Evolutionary conservation across 2,329 filamentous ascomycete species (phyloP).

Genomic region (Colletotrichum sojae): DNA sequence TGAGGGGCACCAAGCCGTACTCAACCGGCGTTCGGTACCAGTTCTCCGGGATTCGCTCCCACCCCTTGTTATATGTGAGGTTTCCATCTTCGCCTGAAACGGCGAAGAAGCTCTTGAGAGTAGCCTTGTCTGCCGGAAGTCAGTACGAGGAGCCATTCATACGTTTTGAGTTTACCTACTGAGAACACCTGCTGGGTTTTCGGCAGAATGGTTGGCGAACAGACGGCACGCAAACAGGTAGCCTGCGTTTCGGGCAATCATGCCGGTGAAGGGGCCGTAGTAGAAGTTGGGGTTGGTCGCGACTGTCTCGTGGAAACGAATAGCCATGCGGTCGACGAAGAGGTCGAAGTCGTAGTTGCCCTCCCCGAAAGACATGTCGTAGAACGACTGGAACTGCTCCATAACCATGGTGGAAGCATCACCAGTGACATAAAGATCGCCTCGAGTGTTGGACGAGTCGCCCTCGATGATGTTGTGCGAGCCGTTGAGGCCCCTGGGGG

Average conservation of each 20-base stretch:
- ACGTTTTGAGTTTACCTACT: conserved; percentile 1
- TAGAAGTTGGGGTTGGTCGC: conserved; percentile 68
- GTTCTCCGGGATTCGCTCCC: conserved; percentile 66
- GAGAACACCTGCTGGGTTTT: conserved; percentile 51
- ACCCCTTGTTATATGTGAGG: conserved; percentile 60
- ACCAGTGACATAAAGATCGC: conserved; percentile 66
- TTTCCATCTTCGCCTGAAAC: conserved; percentile 57
- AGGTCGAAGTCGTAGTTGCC: conserved; percentile 53
- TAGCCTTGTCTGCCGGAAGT: conserved; percentile 47
- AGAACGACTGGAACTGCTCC: conserved; percentile 60
- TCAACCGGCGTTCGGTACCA: conserved; percentile 62
- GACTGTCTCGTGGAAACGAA: conserved; percentile 63
- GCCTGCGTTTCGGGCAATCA: conserved; percentile 63
- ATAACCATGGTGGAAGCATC: conserved; percentile 67
- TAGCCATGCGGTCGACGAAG: conserved; percentile 58
- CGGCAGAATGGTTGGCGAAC: conserved; percentile 59
- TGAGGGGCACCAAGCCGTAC: conserved; percentile 60
- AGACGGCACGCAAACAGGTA: conserved; percentile 60
- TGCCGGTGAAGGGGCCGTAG: conserved; percentile 66
- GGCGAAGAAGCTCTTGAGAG: conserved; percentile 62
- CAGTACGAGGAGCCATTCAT: neutral
- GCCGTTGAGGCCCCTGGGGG: conserved; percentile 62
- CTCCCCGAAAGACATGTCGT: conserved; percentile 45
- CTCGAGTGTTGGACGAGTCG: conserved; percentile 66
- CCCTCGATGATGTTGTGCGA: conserved; percentile 70